Base-by-base conservation (phyloP, 176 grass and related monocot genomes). In the Secale cereale region DNA sequence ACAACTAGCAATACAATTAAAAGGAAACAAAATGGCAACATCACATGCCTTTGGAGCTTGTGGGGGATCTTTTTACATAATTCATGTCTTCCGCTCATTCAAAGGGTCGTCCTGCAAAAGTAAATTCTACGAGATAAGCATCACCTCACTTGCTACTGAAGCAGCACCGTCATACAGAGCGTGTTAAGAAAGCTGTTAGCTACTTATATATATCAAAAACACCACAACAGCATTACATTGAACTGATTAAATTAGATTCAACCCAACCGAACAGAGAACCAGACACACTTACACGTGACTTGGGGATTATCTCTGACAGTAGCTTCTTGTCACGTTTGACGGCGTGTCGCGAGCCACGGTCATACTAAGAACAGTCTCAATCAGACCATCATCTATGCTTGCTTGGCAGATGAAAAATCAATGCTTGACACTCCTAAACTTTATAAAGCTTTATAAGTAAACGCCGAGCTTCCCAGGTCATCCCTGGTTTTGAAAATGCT, bases 261-360 rank as follows among this genome's bases (percentile, higher is more conserved):
- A 46, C 5, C 17, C 50, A 30, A 27, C 30, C 28, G 25, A 25
- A 89, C 59, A 16, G 6, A 71, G 69, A 78, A 78, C 66, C 12
- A 33, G 82, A 59, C 17, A 83, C 81, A 83, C 90, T 92, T 81
- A 95, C 97, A 31, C 64, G 83, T 35, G 87, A 86, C 83, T 94
- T 88, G 39, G 88, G 90, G 84, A 96, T 96, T 65, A 99, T 92
- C 79, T 99, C 93, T 0, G 90, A 89, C 8, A 99, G 85, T 75
- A 96, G 83, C 85, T 96, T 99, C 90, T 91, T 99, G 93, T 91
- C 94, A 27, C 90, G 83, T 63, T 99, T 99, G 77, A 96, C 93
- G 17, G 97, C 88, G 52, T 88, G 87, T 45, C 92, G 87, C n/a
- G 93, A 98, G 86, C 91, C 13, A 14, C 14, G 2, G 23, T 56